Conservation (phyloP, 441 rosid genomes). For the Melastoma candidum region DNA sequence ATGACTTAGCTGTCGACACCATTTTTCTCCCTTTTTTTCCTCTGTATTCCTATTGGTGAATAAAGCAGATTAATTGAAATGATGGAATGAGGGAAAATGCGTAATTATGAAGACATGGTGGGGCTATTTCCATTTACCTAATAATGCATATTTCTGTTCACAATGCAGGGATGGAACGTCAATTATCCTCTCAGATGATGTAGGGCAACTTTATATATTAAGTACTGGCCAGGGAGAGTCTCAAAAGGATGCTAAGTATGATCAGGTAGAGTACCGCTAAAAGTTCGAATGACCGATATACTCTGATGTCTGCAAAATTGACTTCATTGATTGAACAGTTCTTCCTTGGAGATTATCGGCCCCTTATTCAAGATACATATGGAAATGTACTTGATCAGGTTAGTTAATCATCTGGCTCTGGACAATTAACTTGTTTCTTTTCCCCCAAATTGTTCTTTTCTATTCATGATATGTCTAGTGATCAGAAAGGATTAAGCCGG, state of each 20-base stretch:
- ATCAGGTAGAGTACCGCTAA: slow-evolving; percentile 9
- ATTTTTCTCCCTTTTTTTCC: too few relatives aligned
- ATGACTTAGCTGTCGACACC: background rate
- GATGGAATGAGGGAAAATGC: too few relatives aligned
- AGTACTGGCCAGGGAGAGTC: slow-evolving; percentile 17
- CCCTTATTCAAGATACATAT: slow-evolving; percentile 16
- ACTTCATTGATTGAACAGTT: slow-evolving; percentile 7
- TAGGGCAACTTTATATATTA: slow-evolving; percentile 12
- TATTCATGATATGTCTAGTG: too few relatives aligned
- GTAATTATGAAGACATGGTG: too few relatives aligned
- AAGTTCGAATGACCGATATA: background rate
- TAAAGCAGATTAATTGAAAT: too few relatives aligned
- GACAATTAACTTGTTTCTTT: too few relatives aligned
- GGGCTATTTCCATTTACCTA: background rate
- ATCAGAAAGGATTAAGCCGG: too few relatives aligned
- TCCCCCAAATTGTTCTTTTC: too few relatives aligned
- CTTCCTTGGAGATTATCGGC: slow-evolving; percentile 18
- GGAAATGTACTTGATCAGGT: slow-evolving; percentile 20
- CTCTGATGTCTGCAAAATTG: background rate
- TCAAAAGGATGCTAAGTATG: slow-evolving; percentile 14
- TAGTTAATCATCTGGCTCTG: background rate
- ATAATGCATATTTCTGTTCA: slow-evolving; percentile 3
- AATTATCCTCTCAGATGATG: slow-evolving; percentile 16
- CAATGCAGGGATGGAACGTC: slow-evolving; percentile 13
- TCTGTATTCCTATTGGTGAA: too few relatives aligned